Conservation (phyloP, 495 filamentous ascomycete species). For the Rhizodiscina lignyota region DNA sequence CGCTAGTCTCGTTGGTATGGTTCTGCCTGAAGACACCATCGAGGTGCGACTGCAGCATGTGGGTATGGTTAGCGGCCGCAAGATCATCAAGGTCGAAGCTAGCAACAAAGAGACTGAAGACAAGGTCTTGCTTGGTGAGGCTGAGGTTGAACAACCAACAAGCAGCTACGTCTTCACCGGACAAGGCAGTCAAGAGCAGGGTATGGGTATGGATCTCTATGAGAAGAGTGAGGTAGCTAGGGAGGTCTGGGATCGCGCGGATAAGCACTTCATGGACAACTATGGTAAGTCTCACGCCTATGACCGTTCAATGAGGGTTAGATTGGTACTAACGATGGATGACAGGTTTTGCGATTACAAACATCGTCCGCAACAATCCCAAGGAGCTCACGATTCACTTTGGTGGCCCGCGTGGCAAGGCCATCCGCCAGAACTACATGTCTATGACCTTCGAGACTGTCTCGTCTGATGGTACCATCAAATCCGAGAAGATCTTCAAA, state of each 20-base stretch:
- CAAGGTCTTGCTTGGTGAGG: conserved; percentile 86
- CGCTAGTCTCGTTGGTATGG: conserved; percentile 91
- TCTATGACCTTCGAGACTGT: conserved; percentile 99
- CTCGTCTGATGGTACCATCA: conserved; percentile 72
- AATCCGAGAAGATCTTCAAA: conserved; percentile 99
- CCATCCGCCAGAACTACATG: conserved; percentile 98
- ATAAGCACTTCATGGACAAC: conserved; percentile 96
- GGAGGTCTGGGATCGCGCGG: conserved; percentile 96
- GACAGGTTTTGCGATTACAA: conserved; percentile 79
- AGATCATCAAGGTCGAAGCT: conserved; percentile 97
- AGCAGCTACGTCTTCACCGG: conserved; percentile 97
- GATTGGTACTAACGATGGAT: not conserved
- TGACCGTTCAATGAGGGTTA: no score
- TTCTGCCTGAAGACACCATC: conserved; percentile 88
- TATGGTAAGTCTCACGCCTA: conserved; percentile 50
- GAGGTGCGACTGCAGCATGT: conserved; percentile 88
- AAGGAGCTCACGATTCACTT: conserved; percentile 99
- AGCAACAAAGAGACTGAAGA: conserved; percentile 88
- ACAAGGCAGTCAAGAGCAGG: conserved; percentile 94
- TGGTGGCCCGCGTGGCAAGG: conserved; percentile 88
- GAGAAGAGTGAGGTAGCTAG: conserved; percentile 78
- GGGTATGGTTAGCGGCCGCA: conserved; percentile 93
- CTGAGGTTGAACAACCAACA: conserved; percentile 96
- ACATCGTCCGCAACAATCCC: conserved; percentile 98
- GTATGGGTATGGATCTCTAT: conserved; percentile 99